Conservation (phyloP, 306 rosid species). For the Glycine soja region DNA sequence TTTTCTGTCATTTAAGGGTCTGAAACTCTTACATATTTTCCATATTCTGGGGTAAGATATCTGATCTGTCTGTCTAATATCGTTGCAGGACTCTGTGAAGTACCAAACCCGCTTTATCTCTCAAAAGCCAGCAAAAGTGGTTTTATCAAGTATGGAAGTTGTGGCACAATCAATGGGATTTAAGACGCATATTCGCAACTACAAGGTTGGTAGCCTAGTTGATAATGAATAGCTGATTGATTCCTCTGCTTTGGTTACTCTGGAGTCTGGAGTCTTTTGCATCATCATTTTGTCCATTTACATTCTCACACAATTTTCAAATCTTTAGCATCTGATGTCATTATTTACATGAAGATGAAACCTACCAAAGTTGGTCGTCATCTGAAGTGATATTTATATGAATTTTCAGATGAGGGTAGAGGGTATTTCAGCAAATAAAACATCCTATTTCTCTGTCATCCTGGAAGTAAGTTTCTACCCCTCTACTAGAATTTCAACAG, state of each 20-base stretch:
- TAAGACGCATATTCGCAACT: constrained; percentile 91
- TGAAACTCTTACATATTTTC: constrained; percentile 23
- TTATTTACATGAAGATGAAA: neutral
- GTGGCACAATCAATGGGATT: constrained; percentile 94
- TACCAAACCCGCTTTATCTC: constrained; percentile 84
- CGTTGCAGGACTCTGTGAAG: constrained; percentile 66
- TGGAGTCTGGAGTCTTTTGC: neutral
- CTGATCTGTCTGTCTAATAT: constrained; percentile 19
- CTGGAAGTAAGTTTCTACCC: constrained; percentile 70
- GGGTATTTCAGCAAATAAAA: constrained; percentile 69
- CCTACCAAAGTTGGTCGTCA: constrained; percentile 13
- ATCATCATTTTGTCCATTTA: neutral
- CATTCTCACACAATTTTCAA: neutral
- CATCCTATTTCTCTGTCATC: constrained; percentile 78
- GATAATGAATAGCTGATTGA: constrained; percentile 11
- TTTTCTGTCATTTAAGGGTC: constrained; percentile 27
- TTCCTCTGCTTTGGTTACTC: constrained; percentile 17
- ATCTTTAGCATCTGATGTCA: neutral
- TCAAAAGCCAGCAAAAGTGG: constrained; percentile 90
- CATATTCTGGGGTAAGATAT: neutral
- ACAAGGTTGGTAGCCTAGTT: constrained; percentile 58
- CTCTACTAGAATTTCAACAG: constrained; percentile 12
- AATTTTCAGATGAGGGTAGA: constrained; percentile 91
- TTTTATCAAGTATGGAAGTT: constrained; percentile 89
- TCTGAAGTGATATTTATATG: constrained; percentile 14